Conservation (phyloP, 129 eudicot species). For the Lactuca sativa region DNA sequence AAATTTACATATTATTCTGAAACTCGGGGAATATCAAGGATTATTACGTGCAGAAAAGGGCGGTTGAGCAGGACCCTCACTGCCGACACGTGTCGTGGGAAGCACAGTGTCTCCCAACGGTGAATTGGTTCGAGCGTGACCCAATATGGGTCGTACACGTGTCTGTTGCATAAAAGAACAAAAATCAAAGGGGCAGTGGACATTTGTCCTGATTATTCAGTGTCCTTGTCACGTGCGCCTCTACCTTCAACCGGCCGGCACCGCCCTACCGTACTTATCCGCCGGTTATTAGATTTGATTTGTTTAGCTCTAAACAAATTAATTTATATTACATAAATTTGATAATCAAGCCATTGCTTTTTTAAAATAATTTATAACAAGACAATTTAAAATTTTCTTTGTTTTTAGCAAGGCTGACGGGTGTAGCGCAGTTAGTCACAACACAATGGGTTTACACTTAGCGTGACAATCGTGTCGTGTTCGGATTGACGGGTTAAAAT, state of each 20-base stretch:
- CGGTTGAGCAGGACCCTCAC: background rate
- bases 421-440: no score
- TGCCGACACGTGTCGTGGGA: slow-evolving; percentile 18
- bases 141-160: slow-evolving; percentile 28
- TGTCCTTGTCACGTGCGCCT: slow-evolving; percentile 32
- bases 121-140: background rate
- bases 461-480: no score
- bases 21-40: no score
- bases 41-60: background rate
- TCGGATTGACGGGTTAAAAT: no score
- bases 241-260: slow-evolving; percentile 37
- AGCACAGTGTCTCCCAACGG: background rate
- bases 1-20: no score
- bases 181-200: slow-evolving; percentile 6
- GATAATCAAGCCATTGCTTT: no score
- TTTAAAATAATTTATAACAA: no score
- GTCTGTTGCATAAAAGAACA: background rate
- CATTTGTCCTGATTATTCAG: slow-evolving; percentile 8
- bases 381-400: no score
- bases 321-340: no score
- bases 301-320: background rate
- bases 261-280: slow-evolving; percentile 25
- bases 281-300: background rate
- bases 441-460: no score
- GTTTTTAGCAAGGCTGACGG: no score